Base-by-base conservation (phyloP, 2,329 filamentous ascomycete genomes). In the Beauveria caledonica region DNA sequence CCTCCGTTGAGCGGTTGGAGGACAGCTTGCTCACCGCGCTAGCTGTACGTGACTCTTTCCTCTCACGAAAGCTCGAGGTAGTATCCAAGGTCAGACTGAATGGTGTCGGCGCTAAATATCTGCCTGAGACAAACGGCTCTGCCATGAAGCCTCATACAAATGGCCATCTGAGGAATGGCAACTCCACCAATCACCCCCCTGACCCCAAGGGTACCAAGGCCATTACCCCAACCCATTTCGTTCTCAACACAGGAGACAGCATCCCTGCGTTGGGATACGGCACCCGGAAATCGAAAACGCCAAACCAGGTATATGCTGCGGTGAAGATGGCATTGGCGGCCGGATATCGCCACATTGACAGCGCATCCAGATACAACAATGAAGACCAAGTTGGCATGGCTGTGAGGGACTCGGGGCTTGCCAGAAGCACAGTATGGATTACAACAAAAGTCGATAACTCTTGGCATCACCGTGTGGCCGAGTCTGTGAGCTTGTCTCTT, bases 361-460 rank as follows among this genome's bases (percentile, higher is more conserved):
- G 23, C 13, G 57, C 57, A 17, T 60, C 40, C 19, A 21, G 57
- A 15, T 60, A 60, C 48, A 48, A 60, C 36, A 60, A 60, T 21
- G 57, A 60, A 29, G 57, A 60, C 19, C 57, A 60, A 36, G 49
- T 60, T 4, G 57, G 57, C 21, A 25, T 21, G 39, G 57, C 57
- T 19, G 57, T 60, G 6, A 15, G 48, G 11, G 57, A 60, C 33
- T 60, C 57, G 2, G 49, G 57, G 1, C 23, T 60, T n/a, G 25
- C 48, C 9, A 23, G 57, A 2, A 13, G 45, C 33, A 11, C 15
- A 25, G 50, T 60, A 8, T 60, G 57, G 57, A 25, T 60, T n/a
- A 60, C 57, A 7, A 60, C 57, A n/a, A 60, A 60, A 11, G 48
- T 60, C 2, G 50, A 60, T 25, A 60, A 60, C 25, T 52, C 57